Conservation (phyloP, 345 rosid species). For the Salix dunnii region DNA sequence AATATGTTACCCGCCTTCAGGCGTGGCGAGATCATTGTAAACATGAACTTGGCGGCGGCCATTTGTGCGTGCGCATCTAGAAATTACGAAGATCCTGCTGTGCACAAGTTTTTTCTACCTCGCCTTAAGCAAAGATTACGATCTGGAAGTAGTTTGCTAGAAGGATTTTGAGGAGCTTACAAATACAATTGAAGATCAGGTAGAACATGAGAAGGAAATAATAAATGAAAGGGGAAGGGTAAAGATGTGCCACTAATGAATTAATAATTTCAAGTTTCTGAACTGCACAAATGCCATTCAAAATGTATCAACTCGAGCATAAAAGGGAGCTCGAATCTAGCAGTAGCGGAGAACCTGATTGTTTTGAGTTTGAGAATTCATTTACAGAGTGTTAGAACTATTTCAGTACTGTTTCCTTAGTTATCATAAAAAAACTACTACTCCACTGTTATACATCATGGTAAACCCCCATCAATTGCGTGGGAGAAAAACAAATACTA, state of each 20-base stretch:
- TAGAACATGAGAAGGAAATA: not conserved
- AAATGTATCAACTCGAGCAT: not conserved
- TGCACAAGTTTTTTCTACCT: not conserved
- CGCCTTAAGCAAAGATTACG: not conserved
- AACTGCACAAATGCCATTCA: not conserved
- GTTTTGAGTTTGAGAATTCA: conserved; percentile 18
- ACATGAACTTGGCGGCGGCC: not conserved
- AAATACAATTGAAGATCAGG: not conserved
- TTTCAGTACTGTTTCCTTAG: conserved; percentile 6
- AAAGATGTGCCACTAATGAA: not conserved
- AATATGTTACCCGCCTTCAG: not conserved
- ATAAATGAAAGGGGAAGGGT: not conserved
- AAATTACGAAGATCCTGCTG: not conserved
- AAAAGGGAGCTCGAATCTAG: not conserved
- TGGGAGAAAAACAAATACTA: conserved; percentile 17
- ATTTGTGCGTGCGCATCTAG: too few relatives aligned
- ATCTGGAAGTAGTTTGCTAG: not conserved
- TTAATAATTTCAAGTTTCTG: not conserved
- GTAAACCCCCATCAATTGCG: conserved; percentile 15
- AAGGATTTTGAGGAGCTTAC: not conserved
- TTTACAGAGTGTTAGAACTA: conserved; percentile 23
- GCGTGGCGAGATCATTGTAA: not conserved
- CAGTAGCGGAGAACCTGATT: conserved; percentile 1
- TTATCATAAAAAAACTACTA: not conserved
- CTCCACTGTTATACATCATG: conserved; percentile 12